Evolutionary conservation across 805 yeast genomes (phyloP).

Genomic region (Myxozyma melibiosi): DNA sequence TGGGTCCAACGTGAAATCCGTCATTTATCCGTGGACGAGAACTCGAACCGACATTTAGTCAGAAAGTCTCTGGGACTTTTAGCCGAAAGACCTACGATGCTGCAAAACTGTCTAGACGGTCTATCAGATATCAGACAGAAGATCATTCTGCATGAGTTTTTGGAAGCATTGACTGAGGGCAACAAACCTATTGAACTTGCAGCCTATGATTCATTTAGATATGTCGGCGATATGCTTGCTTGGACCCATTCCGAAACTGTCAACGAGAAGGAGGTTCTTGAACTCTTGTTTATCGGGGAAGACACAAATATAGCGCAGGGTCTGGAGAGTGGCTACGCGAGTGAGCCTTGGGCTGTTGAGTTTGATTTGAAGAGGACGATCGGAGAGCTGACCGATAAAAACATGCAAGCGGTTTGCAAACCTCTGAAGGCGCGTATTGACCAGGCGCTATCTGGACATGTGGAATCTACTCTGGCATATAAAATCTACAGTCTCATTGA

Average conservation of each 20-base stretch:
- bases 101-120: constrained; percentile 61
- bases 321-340: constrained; percentile 34
- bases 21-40: constrained; percentile 30
- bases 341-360: constrained; percentile 37
- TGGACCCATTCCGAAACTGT: constrained; percentile 83
- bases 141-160: constrained; percentile 65
- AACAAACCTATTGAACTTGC: constrained; percentile 59
- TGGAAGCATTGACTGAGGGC: constrained; percentile 44
- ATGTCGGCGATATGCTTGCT: constrained; percentile 84
- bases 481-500: constrained; percentile 65
- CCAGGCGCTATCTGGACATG: constrained; percentile 53
- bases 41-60: constrained; percentile 32
- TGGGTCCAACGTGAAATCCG: constrained; percentile 42
- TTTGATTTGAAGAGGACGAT: constrained; percentile 40
- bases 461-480: constrained; percentile 56
- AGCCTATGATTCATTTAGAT: constrained; percentile 79
- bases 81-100: constrained; percentile 45
- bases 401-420: constrained; percentile 57
- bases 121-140: constrained; percentile 73
- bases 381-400: constrained; percentile 50
- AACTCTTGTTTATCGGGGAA: constrained; percentile 57
- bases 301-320: constrained; percentile 30
- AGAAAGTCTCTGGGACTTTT: constrained; percentile 37
- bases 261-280: constrained; percentile 79
- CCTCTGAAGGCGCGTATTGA: constrained; percentile 51